A percentile compares a stretch with the other conserved stretches of the same genome.
phyloP scores from a whole-genome alignment of 305 asterid species.

The Plantago coronopus region DNA sequence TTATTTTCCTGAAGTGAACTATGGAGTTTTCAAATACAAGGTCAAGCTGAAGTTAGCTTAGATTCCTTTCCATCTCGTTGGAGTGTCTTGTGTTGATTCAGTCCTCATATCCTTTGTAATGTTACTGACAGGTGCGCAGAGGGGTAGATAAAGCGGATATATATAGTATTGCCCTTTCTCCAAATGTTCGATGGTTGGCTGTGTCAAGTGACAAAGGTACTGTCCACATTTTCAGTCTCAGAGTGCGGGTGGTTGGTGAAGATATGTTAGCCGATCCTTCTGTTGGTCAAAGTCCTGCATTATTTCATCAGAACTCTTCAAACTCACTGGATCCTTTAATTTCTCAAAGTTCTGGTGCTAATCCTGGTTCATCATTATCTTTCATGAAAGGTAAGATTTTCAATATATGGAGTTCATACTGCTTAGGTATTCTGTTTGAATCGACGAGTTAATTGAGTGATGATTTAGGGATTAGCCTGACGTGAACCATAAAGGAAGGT shows the following conservation, averaged over 20 bases:
- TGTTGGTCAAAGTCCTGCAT: slow-evolving; percentile 42
- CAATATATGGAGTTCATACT: slow-evolving; percentile 12
- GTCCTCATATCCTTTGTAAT: slow-evolving; percentile 23
- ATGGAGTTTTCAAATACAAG: no score
- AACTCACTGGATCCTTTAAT: slow-evolving; percentile 70
- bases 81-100: slow-evolving; percentile 13
- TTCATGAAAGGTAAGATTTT: slow-evolving; percentile 78
- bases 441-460: not conserved
- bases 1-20: no score
- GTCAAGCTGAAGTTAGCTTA: no score
- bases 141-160: slow-evolving; percentile 85
- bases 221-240: slow-evolving; percentile 80
- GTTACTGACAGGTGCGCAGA: slow-evolving; percentile 69
- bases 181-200: slow-evolving; percentile 87
- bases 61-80: not conserved
- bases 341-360: slow-evolving; percentile 65
- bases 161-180: slow-evolving; percentile 70
- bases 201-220: slow-evolving; percentile 94
- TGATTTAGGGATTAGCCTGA: no score
- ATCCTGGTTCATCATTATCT: slow-evolving; percentile 83
- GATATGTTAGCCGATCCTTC: slow-evolving; percentile 44
- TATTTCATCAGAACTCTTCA: slow-evolving; percentile 54
- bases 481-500: no score
- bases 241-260: slow-evolving; percentile 72
- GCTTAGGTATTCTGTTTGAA: slow-evolving; percentile 17